Evolutionary conservation across 805 yeast species (phyloP).

Genomic region (Schwanniomyces occidentalis): DNA sequence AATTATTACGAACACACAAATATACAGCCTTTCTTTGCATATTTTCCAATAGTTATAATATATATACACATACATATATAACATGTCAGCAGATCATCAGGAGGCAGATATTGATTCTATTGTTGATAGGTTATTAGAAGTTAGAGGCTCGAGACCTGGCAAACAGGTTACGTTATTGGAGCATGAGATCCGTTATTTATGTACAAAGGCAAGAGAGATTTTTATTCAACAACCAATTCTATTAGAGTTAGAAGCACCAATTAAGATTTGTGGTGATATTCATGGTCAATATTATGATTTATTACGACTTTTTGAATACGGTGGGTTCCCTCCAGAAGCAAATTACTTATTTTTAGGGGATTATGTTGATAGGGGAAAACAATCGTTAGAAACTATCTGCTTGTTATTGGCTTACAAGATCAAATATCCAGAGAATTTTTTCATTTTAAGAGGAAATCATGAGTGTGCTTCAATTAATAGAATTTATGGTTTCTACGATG

Average conservation of each 20-base stretch:
- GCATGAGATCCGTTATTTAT: conserved; percentile 89
- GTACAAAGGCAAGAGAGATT: conserved; percentile 97
- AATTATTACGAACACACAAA: too few relatives aligned
- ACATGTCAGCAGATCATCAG: conserved; percentile 34
- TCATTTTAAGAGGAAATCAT: conserved; percentile 95
- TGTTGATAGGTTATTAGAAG: conserved; percentile 94
- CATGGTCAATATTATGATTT: conserved; percentile 98
- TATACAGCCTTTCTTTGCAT: too few relatives aligned
- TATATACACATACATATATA: conserved; percentile 9
- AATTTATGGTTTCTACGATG: conserved; percentile 97
- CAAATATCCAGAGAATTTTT: conserved; percentile 97
- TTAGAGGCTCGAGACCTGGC: conserved; percentile 98
- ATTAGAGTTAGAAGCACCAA: conserved; percentile 95
- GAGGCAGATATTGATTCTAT: conserved; percentile 97
- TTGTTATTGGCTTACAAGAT: conserved; percentile 91
- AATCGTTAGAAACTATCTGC: conserved; percentile 94
- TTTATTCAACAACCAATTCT: conserved; percentile 97
- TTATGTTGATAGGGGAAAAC: conserved; percentile 98
- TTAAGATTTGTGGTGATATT: conserved; percentile 95
- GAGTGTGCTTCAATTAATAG: conserved; percentile 98
- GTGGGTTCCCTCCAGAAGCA: conserved; percentile 99
- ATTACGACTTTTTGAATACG: conserved; percentile 92
- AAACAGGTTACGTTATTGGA: conserved; percentile 93
- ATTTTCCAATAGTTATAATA: too few relatives aligned
- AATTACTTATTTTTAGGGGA: conserved; percentile 95